Base-by-base conservation (phyloP, 169 alveolate species). In the Plasmodium billcollinsi region DNA sequence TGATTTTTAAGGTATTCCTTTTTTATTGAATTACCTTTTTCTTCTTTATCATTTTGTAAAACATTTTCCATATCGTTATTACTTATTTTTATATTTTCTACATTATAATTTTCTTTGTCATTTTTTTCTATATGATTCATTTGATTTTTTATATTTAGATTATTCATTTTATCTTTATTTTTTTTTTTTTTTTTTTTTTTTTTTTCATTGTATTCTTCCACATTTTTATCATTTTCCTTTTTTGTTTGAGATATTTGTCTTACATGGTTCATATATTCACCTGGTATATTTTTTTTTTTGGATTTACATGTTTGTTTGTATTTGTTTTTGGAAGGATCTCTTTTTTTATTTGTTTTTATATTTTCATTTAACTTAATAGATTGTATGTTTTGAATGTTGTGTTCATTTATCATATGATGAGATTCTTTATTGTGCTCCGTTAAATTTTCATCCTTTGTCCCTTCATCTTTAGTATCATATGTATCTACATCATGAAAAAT, bases 401-500 rank as follows among this genome's bases (percentile, higher is more conserved):
- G 7, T 33, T 33, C 45, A 33, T 33, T 5, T 33, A 5, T 33
- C 3, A 33, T 4, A 33, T 33, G 0, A 0, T 33, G 7, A 5
- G 45, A 33, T 61, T 4, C 45, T 15, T 20, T 26, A 20, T 26
- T 26, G 14, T 11, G 6, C 11, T 61, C 33, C 12, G 33, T 20
- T 33, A 33, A 33, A 61, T 20, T 12, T 2, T 26, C 70, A 4
- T 20, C 70, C 43, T 26, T 65, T 2, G 20, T 15, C 3, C n/a
- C 63, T 1, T 47, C 76, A 0, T 49, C 12, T 20, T 69, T 69
- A 0, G 43, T 43, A 39, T 18, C 76, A 50, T 86, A 74, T 45
- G 52, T 66, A 56, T 86, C 92, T 15, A 86, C 62, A 58, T 86
- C 92, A 33, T 86, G 59, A 56, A 86, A 86, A 62, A 86, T 86